Conservation (phyloP, 306 rosid genomes). For the Rosa persica region DNA sequence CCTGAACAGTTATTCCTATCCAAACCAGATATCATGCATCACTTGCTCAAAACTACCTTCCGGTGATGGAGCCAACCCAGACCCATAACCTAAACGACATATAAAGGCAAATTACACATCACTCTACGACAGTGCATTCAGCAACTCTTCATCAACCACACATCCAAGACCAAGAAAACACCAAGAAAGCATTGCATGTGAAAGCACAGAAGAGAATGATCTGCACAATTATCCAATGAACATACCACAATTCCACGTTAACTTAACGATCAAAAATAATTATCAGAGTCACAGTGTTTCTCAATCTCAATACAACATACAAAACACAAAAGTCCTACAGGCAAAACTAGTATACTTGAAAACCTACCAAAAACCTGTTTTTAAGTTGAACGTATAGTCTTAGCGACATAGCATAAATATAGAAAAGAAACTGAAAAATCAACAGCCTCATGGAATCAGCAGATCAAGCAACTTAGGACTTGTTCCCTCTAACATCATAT, state of each 20-base stretch:
- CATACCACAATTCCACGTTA: conserved; percentile 5
- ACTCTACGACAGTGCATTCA: neutral
- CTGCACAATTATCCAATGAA: neutral
- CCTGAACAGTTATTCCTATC: neutral
- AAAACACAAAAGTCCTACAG: conserved; percentile 20
- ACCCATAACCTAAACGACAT: neutral
- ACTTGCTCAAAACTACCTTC: neutral
- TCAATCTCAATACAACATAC: conserved; percentile 23
- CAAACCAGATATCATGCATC: neutral
- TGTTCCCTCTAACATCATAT: conserved; percentile 30
- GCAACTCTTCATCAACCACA: neutral
- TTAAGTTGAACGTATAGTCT: conserved; percentile 6
- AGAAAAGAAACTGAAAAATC: conserved; percentile 18
- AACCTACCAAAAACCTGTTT: conserved; percentile 32
- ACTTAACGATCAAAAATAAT: conserved; percentile 8
- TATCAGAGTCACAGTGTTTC: conserved; percentile 10
- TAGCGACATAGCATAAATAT: conserved; percentile 37
- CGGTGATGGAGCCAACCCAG: neutral
- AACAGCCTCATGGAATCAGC: conserved; percentile 20
- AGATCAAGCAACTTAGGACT: conserved; percentile 20
- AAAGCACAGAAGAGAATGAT: neutral
- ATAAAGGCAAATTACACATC: neutral
- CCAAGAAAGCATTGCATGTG: neutral
- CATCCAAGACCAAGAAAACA: neutral
- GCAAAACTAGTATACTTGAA: conserved; percentile 21